Evolutionary conservation across 2,329 filamentous ascomycete genomes (phyloP).

Genomic region (Pseudopithomyces maydicus): DNA sequence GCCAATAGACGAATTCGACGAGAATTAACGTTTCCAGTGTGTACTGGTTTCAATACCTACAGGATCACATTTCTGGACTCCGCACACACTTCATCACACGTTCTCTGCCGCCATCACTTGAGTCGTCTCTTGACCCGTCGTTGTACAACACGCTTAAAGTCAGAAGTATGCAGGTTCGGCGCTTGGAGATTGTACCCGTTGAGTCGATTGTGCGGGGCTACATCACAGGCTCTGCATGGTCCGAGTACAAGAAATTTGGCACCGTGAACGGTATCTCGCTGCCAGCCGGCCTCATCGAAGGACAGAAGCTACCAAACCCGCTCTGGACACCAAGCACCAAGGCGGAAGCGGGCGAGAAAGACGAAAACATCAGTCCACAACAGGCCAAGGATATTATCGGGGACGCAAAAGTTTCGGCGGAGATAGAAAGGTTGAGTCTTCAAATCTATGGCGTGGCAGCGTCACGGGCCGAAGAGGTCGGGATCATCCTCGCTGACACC

Average conservation of each 20-base stretch:
- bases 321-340: conserved; percentile 86
- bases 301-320: conserved; percentile 69
- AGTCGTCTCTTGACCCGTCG: conserved; percentile 24
- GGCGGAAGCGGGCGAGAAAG: conserved; percentile 76
- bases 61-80: conserved; percentile 60
- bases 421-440: conserved; percentile 69
- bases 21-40: conserved; percentile 32
- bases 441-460: conserved; percentile 67
- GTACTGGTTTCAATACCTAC: conserved; percentile 70
- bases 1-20: not conserved
- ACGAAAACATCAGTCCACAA: conserved; percentile 83
- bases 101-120: conserved; percentile 58
- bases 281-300: conserved; percentile 71
- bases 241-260: conserved; percentile 73
- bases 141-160: conserved; percentile 57
- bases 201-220: conserved; percentile 90
- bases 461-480: conserved; percentile 66
- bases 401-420: conserved; percentile 66
- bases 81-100: conserved; percentile 68
- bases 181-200: conserved; percentile 75
- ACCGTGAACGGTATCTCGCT: conserved; percentile 81
- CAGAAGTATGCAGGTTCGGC: conserved; percentile 78
- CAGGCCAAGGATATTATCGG: conserved; percentile 62
- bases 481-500: conserved; percentile 78
- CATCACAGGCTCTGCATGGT: conserved; percentile 84